Evolutionary conservation across 2,329 filamentous ascomycete genomes (phyloP).

Genomic region (Cercospora janseana): DNA sequence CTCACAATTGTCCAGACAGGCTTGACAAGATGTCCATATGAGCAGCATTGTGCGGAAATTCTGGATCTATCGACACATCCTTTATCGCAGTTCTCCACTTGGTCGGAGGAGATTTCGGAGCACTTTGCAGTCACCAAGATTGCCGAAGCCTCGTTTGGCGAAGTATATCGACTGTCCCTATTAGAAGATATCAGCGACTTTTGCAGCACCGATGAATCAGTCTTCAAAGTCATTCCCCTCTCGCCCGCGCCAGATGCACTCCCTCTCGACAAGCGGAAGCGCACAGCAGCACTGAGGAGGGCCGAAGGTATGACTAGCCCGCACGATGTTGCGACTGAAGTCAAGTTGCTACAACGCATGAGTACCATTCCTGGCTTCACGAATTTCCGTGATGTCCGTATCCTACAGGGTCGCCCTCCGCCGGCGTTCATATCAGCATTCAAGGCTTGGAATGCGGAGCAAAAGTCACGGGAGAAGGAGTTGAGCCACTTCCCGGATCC

Average conservation of each 20-base stretch:
- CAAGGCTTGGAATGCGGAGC: slow-evolving; percentile 45
- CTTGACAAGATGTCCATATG: slow-evolving; percentile 21
- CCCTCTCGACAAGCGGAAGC: slow-evolving; percentile 49
- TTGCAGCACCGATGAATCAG: slow-evolving; percentile 42
- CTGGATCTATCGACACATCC: slow-evolving; percentile 36
- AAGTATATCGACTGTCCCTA: slow-evolving; percentile 60
- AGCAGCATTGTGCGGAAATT: slow-evolving; percentile 31
- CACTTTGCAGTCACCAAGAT: slow-evolving; percentile 58
- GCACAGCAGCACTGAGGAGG: slow-evolving; percentile 45
- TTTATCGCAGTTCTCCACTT: slow-evolving; percentile 41
- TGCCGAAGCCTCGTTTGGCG: slow-evolving; percentile 65
- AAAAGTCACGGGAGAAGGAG: slow-evolving; percentile 42
- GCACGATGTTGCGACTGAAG: slow-evolving; percentile 47
- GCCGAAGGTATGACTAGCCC: slow-evolving; percentile 47
- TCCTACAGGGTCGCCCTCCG: slow-evolving; percentile 58
- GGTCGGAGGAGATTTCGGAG: slow-evolving; percentile 43
- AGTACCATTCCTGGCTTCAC: slow-evolving; percentile 62
- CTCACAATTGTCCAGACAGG: not conserved
- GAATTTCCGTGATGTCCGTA: slow-evolving; percentile 57
- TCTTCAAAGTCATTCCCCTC: slow-evolving; percentile 49
- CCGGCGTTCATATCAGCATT: slow-evolving; percentile 50
- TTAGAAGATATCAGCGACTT: slow-evolving; percentile 32
- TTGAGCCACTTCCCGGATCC: slow-evolving; percentile 57
- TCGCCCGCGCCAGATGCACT: slow-evolving; percentile 42
- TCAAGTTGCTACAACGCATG: slow-evolving; percentile 56